These are phyloP conservation scores for Harrya chromipes DNA, from an alignment of 768 basidiomycete species.

Conservation along the genomic window DNA sequence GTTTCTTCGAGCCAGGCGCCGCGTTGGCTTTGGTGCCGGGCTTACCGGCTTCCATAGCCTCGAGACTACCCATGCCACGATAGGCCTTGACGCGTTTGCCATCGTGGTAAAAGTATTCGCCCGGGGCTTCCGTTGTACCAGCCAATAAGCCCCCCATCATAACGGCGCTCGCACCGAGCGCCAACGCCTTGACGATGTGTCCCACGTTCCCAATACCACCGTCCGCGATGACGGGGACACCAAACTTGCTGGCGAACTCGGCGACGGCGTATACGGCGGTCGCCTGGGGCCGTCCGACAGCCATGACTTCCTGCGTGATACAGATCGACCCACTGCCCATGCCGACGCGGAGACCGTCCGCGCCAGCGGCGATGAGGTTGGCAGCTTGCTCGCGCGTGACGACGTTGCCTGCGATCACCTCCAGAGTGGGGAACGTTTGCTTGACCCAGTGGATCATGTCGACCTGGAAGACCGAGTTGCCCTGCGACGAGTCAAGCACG, in stretches of 20 bases:
- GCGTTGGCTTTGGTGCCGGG: conserved; percentile 19
- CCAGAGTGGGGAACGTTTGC: conserved; percentile 73
- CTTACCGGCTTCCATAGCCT: conserved; percentile 86
- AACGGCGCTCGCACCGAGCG: conserved; percentile 91
- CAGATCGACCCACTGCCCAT: conserved; percentile 99
- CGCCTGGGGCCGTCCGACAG: conserved; percentile 96
- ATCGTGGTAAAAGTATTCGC: conserved; percentile 99
- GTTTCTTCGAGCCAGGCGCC: conserved; percentile 39
- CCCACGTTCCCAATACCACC: conserved; percentile 95
- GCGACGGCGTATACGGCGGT: conserved; percentile 97
- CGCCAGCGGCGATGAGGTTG: conserved; percentile 87
- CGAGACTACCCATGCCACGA: conserved; percentile 96
- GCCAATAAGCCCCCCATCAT: conserved; percentile 99
- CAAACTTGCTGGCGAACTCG: conserved; percentile 90
- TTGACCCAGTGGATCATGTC: conserved; percentile 98
- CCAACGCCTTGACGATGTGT: conserved; percentile 94
- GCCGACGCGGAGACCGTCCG: conserved; percentile 92
- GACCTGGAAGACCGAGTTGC: conserved; percentile 90
- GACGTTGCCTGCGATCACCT: conserved; percentile 96
- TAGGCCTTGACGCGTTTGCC: conserved; percentile 99
- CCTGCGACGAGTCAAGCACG: conserved; percentile 93
- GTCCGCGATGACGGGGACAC: conserved; percentile 95
- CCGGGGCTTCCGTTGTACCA: conserved; percentile 95
- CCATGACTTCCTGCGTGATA: conserved; percentile 99
- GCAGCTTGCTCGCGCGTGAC: conserved; percentile 98